phyloP scores from a whole-genome alignment of 2,329 filamentous ascomycete genomes.

The Aschersonia sp. region DNA sequence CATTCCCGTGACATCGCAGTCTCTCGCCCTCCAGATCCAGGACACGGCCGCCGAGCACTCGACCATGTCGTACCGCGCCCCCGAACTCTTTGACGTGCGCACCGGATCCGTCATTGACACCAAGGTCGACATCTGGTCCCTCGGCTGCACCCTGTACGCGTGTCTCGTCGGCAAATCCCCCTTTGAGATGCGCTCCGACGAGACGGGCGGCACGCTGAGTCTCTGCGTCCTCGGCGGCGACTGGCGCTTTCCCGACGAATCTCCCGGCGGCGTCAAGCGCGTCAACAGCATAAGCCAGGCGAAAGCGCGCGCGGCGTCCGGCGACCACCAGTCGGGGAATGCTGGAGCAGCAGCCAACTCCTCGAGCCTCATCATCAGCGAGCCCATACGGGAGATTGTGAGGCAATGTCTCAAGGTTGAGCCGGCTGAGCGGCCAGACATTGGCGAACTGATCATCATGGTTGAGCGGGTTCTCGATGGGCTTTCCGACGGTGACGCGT shows the following conservation, averaged over 20 bases:
- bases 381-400: slow-evolving; percentile 75
- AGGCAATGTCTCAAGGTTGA: slow-evolving; percentile 77
- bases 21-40: slow-evolving; percentile 80
- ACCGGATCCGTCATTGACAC: slow-evolving; percentile 85
- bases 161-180: slow-evolving; percentile 93
- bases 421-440: slow-evolving; percentile 72
- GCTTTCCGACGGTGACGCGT: slow-evolving; percentile 1
- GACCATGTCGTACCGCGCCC: slow-evolving; percentile 96
- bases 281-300: slow-evolving; percentile 25
- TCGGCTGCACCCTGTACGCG: slow-evolving; percentile 95
- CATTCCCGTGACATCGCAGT: slow-evolving; percentile 77
- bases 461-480: slow-evolving; percentile 56
- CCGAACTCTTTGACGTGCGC: slow-evolving; percentile 95
- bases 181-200: slow-evolving; percentile 89
- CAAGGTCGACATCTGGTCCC: slow-evolving; percentile 94
- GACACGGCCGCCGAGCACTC: slow-evolving; percentile 91
- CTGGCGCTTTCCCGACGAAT: slow-evolving; percentile 92
- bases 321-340: slow-evolving; percentile 9
- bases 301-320: slow-evolving; percentile 12
- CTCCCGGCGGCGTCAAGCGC: slow-evolving; percentile 38
- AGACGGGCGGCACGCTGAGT: slow-evolving; percentile 85
- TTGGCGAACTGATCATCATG: slow-evolving; percentile 67
- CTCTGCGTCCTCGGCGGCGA: slow-evolving; percentile 88
- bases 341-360: slow-evolving; percentile 7
- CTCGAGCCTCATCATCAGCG: slow-evolving; percentile 45